Evolutionary conservation across 2,329 filamentous ascomycete species (phyloP).

Genomic region (Cercospora sp.): DNA sequence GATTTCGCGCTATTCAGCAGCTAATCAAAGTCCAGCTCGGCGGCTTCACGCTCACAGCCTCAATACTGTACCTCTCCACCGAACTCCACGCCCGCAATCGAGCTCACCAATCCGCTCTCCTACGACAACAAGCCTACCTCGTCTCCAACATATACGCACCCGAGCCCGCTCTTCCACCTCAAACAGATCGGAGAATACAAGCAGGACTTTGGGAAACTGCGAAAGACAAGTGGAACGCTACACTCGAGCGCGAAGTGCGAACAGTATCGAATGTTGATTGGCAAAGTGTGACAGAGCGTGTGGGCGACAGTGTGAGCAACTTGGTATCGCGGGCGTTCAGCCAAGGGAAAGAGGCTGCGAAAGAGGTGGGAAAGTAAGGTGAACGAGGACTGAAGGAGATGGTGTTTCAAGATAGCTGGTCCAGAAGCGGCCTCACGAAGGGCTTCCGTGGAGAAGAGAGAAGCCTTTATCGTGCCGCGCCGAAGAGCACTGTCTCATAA

Average conservation of each 20-base stretch:
- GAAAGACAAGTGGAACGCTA: slow-evolving; percentile 53
- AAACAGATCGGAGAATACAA: slow-evolving; percentile 41
- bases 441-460: not conserved
- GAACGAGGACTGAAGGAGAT: not conserved
- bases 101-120: slow-evolving; percentile 46
- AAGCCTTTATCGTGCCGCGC: not conserved
- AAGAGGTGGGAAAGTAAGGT: slow-evolving; percentile 14
- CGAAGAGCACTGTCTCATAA: not conserved
- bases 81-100: slow-evolving; percentile 50
- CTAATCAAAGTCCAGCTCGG: slow-evolving; percentile 43
- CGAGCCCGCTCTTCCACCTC: slow-evolving; percentile 42
- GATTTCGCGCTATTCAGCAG: not conserved
- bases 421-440: not conserved
- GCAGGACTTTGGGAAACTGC: slow-evolving; percentile 48
- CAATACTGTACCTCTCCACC: slow-evolving; percentile 43
- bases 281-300: slow-evolving; percentile 42
- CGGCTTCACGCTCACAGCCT: slow-evolving; percentile 53
- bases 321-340: slow-evolving; percentile 38
- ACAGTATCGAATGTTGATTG: slow-evolving; percentile 49
- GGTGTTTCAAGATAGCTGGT: not conserved
- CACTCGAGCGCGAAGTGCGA: slow-evolving; percentile 47
- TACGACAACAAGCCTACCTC: slow-evolving; percentile 49
- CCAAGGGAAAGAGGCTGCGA: slow-evolving; percentile 25
- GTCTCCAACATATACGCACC: slow-evolving; percentile 49
- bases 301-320: slow-evolving; percentile 44